A percentile compares a stretch with the other conserved stretches of the same genome.
These are phyloP conservation scores for Hyphopichia khmerensis DNA, from an alignment of 1,139 yeast species.

Conservation along the genomic window DNA sequence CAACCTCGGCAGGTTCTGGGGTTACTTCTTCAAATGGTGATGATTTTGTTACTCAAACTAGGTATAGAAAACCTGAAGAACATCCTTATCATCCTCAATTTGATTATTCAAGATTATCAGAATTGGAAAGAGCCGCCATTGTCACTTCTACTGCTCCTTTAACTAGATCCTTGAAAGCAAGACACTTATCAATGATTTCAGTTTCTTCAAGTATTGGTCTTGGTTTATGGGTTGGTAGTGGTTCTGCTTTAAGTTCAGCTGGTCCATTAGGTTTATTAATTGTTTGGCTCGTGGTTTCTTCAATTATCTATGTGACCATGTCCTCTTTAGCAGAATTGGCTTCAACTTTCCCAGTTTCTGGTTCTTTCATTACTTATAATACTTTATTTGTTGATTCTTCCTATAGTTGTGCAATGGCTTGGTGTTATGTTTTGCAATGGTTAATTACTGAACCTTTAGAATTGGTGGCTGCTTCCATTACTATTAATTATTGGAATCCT, in stretches of 20 bases:
- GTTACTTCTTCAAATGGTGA: background rate
- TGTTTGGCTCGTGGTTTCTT: slow-evolving; percentile 32
- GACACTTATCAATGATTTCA: slow-evolving; percentile 44
- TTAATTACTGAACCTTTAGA: slow-evolving; percentile 38
- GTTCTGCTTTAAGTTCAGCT: slow-evolving; percentile 29
- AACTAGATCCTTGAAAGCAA: slow-evolving; percentile 31
- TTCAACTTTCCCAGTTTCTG: slow-evolving; percentile 39
- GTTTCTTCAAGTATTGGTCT: slow-evolving; percentile 45
- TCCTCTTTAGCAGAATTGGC: slow-evolving; percentile 39
- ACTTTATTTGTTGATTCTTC: slow-evolving; percentile 37
- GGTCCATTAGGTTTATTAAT: slow-evolving; percentile 38
- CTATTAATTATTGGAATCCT: slow-evolving; percentile 30
- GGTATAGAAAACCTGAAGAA: slow-evolving; percentile 5
- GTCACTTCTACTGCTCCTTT: slow-evolving; percentile 31
- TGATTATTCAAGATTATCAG: slow-evolving; percentile 26
- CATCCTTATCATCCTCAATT: slow-evolving; percentile 25
- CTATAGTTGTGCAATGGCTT: slow-evolving; percentile 41
- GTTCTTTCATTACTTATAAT: slow-evolving; percentile 40
- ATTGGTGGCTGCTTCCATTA: slow-evolving; percentile 39
- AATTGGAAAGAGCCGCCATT: slow-evolving; percentile 32
- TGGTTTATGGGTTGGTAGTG: slow-evolving; percentile 40
- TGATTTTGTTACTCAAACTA: background rate
- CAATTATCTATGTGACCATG: slow-evolving; percentile 33
- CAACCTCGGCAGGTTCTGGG: background rate
- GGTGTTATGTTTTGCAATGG: slow-evolving; percentile 45